Conservation (phyloP, 192 early-diverging fungal species). For the Coemansia sp. region DNA sequence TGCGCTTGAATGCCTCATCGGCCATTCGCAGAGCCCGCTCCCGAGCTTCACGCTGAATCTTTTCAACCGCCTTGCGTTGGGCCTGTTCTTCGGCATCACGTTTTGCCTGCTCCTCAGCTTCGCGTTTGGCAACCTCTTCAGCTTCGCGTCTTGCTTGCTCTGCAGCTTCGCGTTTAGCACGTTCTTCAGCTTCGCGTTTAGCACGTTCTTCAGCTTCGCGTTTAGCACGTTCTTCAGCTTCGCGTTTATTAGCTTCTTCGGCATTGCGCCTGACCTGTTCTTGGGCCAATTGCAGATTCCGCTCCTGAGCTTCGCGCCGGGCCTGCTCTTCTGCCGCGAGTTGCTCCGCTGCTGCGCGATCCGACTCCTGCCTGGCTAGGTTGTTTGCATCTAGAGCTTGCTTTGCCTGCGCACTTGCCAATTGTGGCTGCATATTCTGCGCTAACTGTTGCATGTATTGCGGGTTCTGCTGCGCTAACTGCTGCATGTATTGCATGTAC, state of each 20-base stretch:
- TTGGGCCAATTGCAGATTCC: background rate
- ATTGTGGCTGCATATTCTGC: background rate
- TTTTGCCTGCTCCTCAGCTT: background rate
- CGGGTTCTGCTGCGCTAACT: conserved; percentile 5
- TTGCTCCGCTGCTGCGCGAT: background rate
- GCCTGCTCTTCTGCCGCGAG: background rate
- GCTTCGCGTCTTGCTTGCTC: background rate
- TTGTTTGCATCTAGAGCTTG: background rate
- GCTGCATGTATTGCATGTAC: conserved; percentile 7
- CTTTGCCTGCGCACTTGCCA: background rate
- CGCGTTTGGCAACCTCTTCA: background rate
- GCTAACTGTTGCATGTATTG: conserved; percentile 10
- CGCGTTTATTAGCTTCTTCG: background rate
- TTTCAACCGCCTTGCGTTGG: background rate
- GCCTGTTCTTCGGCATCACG: background rate
- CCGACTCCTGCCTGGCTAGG: background rate
- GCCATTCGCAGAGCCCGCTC: background rate
- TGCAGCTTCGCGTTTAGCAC: background rate
- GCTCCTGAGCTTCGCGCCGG: background rate
- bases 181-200: background rate
- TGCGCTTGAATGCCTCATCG: background rate
- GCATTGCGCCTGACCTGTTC: background rate
- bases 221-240: background rate
- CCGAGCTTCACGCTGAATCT: background rate
- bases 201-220: background rate